Base-by-base conservation (phyloP, 2,329 filamentous ascomycete genomes). In the Sporothrix euskadiensis region DNA sequence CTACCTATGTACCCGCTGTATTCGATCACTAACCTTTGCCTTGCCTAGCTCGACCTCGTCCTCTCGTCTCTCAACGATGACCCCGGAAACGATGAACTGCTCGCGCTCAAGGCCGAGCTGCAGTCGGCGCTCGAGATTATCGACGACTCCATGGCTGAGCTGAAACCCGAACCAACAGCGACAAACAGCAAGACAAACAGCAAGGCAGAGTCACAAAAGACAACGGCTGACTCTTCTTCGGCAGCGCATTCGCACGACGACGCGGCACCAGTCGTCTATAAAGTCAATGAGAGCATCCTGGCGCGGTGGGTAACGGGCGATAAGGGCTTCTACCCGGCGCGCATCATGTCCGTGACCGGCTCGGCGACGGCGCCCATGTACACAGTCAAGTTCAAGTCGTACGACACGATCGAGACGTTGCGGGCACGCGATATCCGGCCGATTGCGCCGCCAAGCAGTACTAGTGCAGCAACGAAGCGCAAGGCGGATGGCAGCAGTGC, bases 221-320 rank as follows among this genome's bases (percentile, higher is more conserved):
- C 81, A 75, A 77, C 81, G 75, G 79, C 86, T 69, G 84, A 86
- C 56, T 84, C 86, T 63, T 84, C 89, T 78, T 88, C 91, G 14
- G n/a, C 41, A 35, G 68, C 56, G 30, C 19, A n/a, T 9, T 8
- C 32, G 3, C 30, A 59, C 66, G 59, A 69, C 71, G 84, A 83
- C 80, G 82, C 26, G 19, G 71, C 66, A 3, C 81, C 87, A 44
- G 81, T 86, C 2, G 86, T 86, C 10, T 97, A 94, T 83, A 89
- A 92, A 73, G 93, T 97, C 76, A 97, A 97, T 80, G 96, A 99
- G 79, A 92, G 86, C 44, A 92, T 98, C 71, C 86, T 96, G 81
- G 96, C 95, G 65, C 94, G 95, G 82, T 99, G 94, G 93, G 84
- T 92, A 65, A 92, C 93, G 10, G 94, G 94, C 72, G 96, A 99